These are phyloP conservation scores for Fomitiporia mediterranea DNA, from an alignment of 1,284 basidiomycete genomes.

Conservation along the genomic window DNA sequence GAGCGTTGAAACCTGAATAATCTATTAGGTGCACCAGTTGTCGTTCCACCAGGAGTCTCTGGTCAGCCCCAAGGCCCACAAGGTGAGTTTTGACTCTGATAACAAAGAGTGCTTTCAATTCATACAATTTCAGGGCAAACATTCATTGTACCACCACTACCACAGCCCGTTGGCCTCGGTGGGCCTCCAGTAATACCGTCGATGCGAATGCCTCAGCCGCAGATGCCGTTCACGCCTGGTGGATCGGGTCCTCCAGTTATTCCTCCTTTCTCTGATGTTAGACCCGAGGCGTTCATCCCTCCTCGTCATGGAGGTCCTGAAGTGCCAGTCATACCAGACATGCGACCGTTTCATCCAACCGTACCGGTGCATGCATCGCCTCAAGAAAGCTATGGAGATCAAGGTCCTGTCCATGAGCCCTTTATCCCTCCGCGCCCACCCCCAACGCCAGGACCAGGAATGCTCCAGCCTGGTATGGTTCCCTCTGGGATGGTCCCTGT, in stretches of 20 bases:
- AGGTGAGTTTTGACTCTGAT: neutral
- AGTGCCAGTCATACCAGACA: slow-evolving; percentile 8
- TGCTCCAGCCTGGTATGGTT: too few relatives aligned
- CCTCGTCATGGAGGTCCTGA: neutral
- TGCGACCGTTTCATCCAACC: neutral
- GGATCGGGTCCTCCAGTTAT: slow-evolving; percentile 10
- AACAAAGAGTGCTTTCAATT: too few relatives aligned
- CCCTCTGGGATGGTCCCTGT: slow-evolving; percentile 6
- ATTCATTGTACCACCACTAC: slow-evolving; percentile 16
- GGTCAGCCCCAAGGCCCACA: slow-evolving; percentile 8
- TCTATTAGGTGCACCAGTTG: neutral
- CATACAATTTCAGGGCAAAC: slow-evolving; percentile 10
- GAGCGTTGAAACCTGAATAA: neutral
- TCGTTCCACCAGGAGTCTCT: neutral
- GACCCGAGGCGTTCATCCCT: slow-evolving; percentile 8
- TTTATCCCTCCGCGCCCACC: slow-evolving; percentile 16
- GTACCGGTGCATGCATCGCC: neutral
- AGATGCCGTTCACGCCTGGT: neutral
- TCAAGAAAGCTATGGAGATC: neutral
- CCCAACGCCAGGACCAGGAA: too few relatives aligned
- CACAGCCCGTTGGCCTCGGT: neutral
- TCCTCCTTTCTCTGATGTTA: slow-evolving; percentile 11
- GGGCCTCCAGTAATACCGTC: neutral
- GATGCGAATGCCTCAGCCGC: slow-evolving; percentile 6
- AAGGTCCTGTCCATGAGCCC: neutral